Conservation (phyloP, 2,329 filamentous ascomycete species). For the Penicillium sp. region DNA sequence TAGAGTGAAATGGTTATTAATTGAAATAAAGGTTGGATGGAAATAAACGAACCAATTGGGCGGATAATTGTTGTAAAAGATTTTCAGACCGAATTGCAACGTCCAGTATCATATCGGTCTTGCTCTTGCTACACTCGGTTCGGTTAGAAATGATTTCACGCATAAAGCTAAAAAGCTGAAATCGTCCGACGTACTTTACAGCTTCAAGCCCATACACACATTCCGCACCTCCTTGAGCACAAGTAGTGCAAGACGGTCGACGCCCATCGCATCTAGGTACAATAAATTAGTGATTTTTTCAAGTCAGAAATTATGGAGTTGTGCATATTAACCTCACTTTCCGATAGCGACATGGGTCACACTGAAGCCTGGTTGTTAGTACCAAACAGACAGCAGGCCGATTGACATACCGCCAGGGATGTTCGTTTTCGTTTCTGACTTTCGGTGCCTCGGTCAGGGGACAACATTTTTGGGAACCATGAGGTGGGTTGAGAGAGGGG, state of each 20-base stretch:
- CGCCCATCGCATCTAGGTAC: slow-evolving; percentile 52
- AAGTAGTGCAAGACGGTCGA: slow-evolving; percentile 45
- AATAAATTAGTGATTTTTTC: neutral
- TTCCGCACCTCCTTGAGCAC: slow-evolving; percentile 23
- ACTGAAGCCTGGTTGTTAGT: slow-evolving; percentile 36
- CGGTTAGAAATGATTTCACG: neutral
- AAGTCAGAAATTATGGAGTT: neutral
- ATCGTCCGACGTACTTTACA: slow-evolving; percentile 25
- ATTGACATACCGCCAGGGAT: slow-evolving; percentile 29
- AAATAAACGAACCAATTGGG: slow-evolving; percentile 39
- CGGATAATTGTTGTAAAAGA: slow-evolving; percentile 51
- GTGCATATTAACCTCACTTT: slow-evolving; percentile 49
- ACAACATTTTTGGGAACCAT: slow-evolving; percentile 5
- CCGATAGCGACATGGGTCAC: slow-evolving; percentile 52
- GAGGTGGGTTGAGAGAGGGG: neutral
- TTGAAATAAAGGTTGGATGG: neutral
- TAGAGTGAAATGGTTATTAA: neutral
- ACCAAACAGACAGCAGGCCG: neutral
- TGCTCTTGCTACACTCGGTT: slow-evolving; percentile 47
- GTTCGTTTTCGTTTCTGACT: slow-evolving; percentile 32
- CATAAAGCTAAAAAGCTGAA: neutral
- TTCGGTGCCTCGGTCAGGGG: slow-evolving; percentile 12
- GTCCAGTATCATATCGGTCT: slow-evolving; percentile 58
- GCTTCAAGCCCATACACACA: slow-evolving; percentile 36
- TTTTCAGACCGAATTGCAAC: slow-evolving; percentile 55